These are phyloP conservation scores for Mollisiaceae sp. DNA, from an alignment of 2,329 filamentous ascomycete genomes.

Conservation along the genomic window DNA sequence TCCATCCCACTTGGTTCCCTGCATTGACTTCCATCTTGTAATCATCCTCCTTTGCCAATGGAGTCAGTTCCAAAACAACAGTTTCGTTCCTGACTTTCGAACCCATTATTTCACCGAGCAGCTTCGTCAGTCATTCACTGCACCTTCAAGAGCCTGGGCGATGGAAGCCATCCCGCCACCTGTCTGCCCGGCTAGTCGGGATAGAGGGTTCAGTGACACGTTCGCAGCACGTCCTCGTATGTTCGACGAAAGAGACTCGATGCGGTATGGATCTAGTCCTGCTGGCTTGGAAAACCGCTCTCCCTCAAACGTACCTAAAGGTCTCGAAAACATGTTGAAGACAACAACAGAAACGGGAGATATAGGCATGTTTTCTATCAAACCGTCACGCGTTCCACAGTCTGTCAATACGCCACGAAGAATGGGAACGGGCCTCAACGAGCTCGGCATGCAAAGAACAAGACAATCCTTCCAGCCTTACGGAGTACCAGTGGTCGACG, in stretches of 20 bases:
- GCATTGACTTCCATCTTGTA: constrained; percentile 9
- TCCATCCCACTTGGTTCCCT: background rate
- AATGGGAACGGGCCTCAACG: constrained; percentile 24
- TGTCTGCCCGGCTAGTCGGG: constrained; percentile 22
- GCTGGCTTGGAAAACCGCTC: constrained; percentile 41
- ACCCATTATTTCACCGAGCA: background rate
- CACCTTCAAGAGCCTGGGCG: background rate
- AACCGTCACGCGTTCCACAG: constrained; percentile 44
- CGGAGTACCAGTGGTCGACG: constrained; percentile 45
- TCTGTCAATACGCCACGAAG: constrained; percentile 34
- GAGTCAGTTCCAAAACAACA: background rate
- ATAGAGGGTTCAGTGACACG: constrained; percentile 23
- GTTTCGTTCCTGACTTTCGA: background rate
- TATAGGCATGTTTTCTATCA: constrained; percentile 64
- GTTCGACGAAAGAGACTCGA: constrained; percentile 24
- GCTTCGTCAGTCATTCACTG: background rate
- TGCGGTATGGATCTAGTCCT: constrained; percentile 46
- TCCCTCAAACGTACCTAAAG: constrained; percentile 55
- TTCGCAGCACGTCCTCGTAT: constrained; percentile 29
- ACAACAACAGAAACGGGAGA: constrained; percentile 71
- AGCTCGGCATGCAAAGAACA: constrained; percentile 29
- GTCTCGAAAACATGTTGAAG: constrained; percentile 68
- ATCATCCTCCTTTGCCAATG: constrained; percentile 2
- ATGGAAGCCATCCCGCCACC: constrained; percentile 34
- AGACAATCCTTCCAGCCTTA: constrained; percentile 34